A percentile compares a stretch with the other conserved stretches of the same genome.
Evolutionary conservation across 768 basidiomycete genomes (phyloP).

Genomic region (Heimioporus sp.): DNA sequence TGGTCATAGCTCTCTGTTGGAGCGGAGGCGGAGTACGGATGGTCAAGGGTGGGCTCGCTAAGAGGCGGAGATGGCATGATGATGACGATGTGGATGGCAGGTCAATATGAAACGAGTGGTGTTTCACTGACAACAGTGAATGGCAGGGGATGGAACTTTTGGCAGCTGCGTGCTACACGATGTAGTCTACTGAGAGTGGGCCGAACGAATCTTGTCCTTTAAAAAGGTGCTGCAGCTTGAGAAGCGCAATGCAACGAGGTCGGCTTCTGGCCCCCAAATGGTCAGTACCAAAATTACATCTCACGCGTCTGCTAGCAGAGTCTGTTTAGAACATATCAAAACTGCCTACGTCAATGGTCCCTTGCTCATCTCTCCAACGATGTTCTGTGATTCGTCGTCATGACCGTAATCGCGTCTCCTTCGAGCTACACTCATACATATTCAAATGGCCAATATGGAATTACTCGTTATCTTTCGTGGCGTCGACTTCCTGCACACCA

Average conservation of each 20-base stretch:
- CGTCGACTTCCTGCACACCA: conserved; percentile 19
- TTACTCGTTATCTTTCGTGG: conserved; percentile 27
- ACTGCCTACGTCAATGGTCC: conserved; percentile 17
- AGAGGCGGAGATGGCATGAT: conserved; percentile 28
- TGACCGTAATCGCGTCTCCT: conserved; percentile 11
- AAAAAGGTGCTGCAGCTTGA: conserved; percentile 16
- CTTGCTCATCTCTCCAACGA: conserved; percentile 4
- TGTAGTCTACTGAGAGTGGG: conserved; percentile 12
- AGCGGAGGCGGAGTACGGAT: conserved; percentile 7
- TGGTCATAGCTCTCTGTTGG: conserved; percentile 17
- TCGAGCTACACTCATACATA: not conserved
- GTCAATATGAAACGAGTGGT: conserved; percentile 22
- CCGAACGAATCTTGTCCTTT: conserved; percentile 13
- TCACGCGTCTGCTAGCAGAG: conserved; percentile 16
- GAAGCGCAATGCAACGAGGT: conserved; percentile 26
- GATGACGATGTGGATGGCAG: not conserved
- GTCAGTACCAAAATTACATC: conserved; percentile 10
- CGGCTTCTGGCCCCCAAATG: conserved; percentile 19
- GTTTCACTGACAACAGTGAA: not conserved
- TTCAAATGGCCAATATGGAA: conserved; percentile 22
- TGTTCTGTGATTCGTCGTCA: conserved; percentile 28
- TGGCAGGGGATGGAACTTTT: conserved; percentile 3
- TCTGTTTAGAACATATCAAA: conserved; percentile 18
- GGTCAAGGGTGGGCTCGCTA: conserved; percentile 20
- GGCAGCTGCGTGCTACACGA: conserved; percentile 15